Conservation (phyloP, 495 filamentous ascomycete species). For the Lichenothelia convexa region DNA sequence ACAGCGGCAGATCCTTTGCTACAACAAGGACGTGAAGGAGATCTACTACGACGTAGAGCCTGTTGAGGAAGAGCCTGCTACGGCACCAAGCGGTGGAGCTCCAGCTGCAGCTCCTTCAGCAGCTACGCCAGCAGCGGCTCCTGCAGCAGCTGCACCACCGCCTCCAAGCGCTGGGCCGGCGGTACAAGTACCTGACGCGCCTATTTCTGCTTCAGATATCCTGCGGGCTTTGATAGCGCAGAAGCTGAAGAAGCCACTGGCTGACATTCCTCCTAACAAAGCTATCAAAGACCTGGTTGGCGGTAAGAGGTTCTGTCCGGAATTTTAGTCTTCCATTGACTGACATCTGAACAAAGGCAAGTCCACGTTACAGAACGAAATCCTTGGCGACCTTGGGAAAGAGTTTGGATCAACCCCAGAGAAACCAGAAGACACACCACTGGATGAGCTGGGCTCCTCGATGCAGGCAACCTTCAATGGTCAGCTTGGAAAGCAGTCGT, state of each 20-base stretch:
- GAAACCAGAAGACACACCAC: constrained; percentile 91
- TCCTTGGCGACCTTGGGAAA: constrained; percentile 87
- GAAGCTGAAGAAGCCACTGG: constrained; percentile 85
- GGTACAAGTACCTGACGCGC: constrained; percentile 66
- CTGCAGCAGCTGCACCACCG: constrained; percentile 35
- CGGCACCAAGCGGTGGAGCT: constrained; percentile 25
- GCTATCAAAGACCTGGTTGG: constrained; percentile 98
- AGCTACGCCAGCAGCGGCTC: constrained; percentile 32
- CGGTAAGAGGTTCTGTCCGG: constrained; percentile 37
- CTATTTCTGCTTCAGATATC: constrained; percentile 74
- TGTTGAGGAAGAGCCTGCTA: constrained; percentile 68
- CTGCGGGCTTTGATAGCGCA: constrained; percentile 87
- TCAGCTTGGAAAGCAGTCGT: constrained; percentile 91
- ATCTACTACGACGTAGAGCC: constrained; percentile 99
- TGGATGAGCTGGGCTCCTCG: constrained; percentile 85
- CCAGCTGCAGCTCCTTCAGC: constrained; percentile 22
- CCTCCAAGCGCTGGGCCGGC: constrained; percentile 72
- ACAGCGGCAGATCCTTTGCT: constrained; percentile 94
- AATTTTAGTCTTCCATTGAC: constrained; percentile 1
- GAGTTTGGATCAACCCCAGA: constrained; percentile 97
- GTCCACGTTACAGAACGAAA: constrained; percentile 95
- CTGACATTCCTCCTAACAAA: constrained; percentile 84
- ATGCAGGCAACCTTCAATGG: constrained; percentile 98
- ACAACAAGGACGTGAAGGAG: constrained; percentile 97
- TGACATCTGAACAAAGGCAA: constrained; percentile 43